phyloP scores from a whole-genome alignment of 805 yeast genomes.

The Monosporozyma unispora region DNA sequence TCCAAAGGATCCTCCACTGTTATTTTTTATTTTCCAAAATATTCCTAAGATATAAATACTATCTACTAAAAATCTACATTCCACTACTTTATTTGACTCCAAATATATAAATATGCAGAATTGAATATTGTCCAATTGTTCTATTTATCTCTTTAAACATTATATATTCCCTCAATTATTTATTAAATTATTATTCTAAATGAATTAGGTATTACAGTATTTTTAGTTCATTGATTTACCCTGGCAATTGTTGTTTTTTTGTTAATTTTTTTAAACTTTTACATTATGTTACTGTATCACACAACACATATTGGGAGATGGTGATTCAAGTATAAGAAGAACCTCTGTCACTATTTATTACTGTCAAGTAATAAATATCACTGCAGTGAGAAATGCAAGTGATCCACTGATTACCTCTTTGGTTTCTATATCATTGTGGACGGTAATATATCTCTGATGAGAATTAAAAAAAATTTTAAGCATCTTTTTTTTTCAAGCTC shows the following conservation, averaged over 20 bases:
- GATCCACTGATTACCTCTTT: background rate
- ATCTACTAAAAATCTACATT: background rate
- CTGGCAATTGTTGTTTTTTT: too few relatives aligned
- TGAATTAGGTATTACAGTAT: too few relatives aligned
- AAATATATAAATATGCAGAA: background rate
- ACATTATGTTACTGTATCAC: too few relatives aligned
- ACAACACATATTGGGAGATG: too few relatives aligned
- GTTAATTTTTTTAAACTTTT: background rate
- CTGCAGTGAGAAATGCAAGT: background rate
- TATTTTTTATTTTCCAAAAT: background rate
- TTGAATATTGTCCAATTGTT: background rate
- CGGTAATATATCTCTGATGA: background rate
- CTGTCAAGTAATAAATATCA: background rate
- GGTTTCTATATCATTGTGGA: background rate
- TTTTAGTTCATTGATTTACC: too few relatives aligned
- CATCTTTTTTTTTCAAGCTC: slow-evolving; percentile 1
- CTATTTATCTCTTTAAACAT: background rate
- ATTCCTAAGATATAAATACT: background rate
- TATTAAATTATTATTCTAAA: background rate
- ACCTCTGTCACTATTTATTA: too few relatives aligned
- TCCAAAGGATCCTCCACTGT: background rate
- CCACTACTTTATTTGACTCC: background rate
- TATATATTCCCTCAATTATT: background rate
- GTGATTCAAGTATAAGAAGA: too few relatives aligned
- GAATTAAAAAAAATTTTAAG: background rate